Base-by-base conservation (phyloP, 1,284 basidiomycete genomes). In the Coriolopsis trogii region DNA sequence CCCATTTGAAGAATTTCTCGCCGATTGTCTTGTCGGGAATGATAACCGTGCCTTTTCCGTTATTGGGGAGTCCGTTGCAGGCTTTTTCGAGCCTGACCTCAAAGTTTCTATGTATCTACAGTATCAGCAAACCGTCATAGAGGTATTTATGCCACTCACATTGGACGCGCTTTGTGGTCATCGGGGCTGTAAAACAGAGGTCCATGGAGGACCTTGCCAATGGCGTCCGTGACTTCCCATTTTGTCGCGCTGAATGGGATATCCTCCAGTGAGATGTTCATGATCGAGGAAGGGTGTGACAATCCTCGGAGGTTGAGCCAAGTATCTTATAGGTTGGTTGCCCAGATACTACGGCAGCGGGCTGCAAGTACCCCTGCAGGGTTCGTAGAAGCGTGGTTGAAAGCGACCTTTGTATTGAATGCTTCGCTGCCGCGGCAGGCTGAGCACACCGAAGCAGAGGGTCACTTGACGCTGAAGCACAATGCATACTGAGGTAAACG, bases 181-280 rank as follows among this genome's bases (percentile, higher is more conserved):
- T 72, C 61, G 23, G 73, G 63, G 43, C 78, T 64, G 63, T 40
- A 70, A 56, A 84, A 83, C n/a, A 74, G 73, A 28, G 74, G 70
- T 21, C 74, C 71, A 56, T 88, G 85, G 0, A 89, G 67, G 36
- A 82, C 69, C 13, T 61, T 44, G 1, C 81, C 80, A 41, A 89
- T 72, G 3, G 66, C 72, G 21, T 77, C 74, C 30, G 77, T 85
- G 18, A 89, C 71, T 26, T 79, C 77, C 74, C 77, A 87, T 45
- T 75, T 62, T 49, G 77, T 78, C 6, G 75, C 77, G 10, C 70
- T 68, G 51, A 63, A 67, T 28, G 79, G 77, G 20, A 87, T 59
- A 51, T 72, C 69, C 28, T 58, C 66, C 45, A 88, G 71, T 10
- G 29, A 10, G 7, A 52, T 47, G 16, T 52, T 46, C 51, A 52